phyloP scores from a whole-genome alignment of 768 basidiomycete genomes.

The Rhizopogon vulgaris region DNA sequence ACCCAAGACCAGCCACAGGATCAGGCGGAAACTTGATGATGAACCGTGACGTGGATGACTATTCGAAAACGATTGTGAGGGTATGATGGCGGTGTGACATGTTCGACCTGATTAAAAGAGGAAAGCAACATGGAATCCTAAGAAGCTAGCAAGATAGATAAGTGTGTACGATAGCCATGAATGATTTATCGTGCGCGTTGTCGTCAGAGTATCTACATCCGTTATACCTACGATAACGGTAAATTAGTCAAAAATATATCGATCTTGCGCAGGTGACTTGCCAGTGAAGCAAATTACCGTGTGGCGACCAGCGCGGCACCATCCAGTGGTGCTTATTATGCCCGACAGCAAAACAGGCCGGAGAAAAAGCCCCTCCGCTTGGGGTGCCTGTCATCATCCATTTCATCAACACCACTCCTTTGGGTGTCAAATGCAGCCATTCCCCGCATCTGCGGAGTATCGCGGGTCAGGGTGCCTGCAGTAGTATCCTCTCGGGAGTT shows the following conservation, averaged over 20 bases:
- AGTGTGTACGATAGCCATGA: conserved; percentile 26
- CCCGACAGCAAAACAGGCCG: conserved; percentile 64
- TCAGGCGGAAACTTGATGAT: conserved; percentile 4
- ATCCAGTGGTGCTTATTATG: conserved; percentile 32
- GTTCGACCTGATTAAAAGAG: conserved; percentile 21
- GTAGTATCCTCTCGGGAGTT: conserved; percentile 50
- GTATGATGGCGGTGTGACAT: conserved; percentile 23
- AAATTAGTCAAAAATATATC: conserved; percentile 1
- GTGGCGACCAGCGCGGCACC: conserved; percentile 18
- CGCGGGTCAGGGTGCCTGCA: conserved; percentile 30
- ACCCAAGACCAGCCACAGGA: conserved; percentile 4
- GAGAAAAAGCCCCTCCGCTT: conserved; percentile 59
- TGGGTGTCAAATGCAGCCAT: conserved; percentile 70
- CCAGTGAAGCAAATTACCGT: conserved; percentile 11
- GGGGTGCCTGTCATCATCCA: conserved; percentile 61
- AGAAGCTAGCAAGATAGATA: conserved; percentile 26
- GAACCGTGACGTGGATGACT: conserved; percentile 8
- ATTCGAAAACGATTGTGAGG: conserved; percentile 22
- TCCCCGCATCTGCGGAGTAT: conserved; percentile 33
- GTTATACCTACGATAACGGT: conserved; percentile 9
- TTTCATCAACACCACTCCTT: conserved; percentile 51
- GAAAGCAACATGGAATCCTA: conserved; percentile 21
- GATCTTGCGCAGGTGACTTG: neutral
- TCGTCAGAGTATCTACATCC: conserved; percentile 23
- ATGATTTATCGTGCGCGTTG: conserved; percentile 25